These are phyloP conservation scores for Aspergillus sp. DNA, from an alignment of 2,329 filamentous ascomycete genomes.

Conservation along the genomic window DNA sequence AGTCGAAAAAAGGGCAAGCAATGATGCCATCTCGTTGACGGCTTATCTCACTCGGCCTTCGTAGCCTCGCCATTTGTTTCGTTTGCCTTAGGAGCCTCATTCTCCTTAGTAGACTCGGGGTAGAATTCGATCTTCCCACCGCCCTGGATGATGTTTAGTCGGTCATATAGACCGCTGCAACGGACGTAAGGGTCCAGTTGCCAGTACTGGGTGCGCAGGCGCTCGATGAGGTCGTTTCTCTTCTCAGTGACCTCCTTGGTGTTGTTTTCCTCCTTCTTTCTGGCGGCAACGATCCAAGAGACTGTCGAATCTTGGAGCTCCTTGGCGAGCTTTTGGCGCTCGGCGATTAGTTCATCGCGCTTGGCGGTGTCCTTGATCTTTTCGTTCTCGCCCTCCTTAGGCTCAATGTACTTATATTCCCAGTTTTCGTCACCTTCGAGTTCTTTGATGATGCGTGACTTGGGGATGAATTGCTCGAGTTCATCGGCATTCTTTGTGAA, in stretches of 20 bases:
- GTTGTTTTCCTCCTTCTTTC: slow-evolving; percentile 46
- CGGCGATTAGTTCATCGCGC: slow-evolving; percentile 62
- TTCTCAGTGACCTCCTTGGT: slow-evolving; percentile 54
- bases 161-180: slow-evolving; percentile 81
- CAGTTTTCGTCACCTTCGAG: slow-evolving; percentile 84
- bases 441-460: slow-evolving; percentile 72
- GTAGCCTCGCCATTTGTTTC: background rate
- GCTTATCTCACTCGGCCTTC: background rate
- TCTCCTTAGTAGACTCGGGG: slow-evolving; percentile 19
- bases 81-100: background rate
- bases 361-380: slow-evolving; percentile 67
- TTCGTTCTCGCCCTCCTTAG: slow-evolving; percentile 72
- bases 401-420: slow-evolving; percentile 80
- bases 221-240: slow-evolving; percentile 61
- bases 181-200: slow-evolving; percentile 81
- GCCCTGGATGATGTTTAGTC: slow-evolving; percentile 68
- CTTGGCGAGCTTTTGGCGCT: slow-evolving; percentile 65
- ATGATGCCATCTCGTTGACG: background rate
- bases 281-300: slow-evolving; percentile 66
- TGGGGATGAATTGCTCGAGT: slow-evolving; percentile 72
- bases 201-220: slow-evolving; percentile 80
- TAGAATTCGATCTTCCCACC: slow-evolving; percentile 74
- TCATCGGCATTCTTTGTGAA: slow-evolving; percentile 84
- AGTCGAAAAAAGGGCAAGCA: background rate
- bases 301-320: slow-evolving; percentile 74